phyloP scores from a whole-genome alignment of 1,284 basidiomycete genomes.

The Tilletia caries region DNA sequence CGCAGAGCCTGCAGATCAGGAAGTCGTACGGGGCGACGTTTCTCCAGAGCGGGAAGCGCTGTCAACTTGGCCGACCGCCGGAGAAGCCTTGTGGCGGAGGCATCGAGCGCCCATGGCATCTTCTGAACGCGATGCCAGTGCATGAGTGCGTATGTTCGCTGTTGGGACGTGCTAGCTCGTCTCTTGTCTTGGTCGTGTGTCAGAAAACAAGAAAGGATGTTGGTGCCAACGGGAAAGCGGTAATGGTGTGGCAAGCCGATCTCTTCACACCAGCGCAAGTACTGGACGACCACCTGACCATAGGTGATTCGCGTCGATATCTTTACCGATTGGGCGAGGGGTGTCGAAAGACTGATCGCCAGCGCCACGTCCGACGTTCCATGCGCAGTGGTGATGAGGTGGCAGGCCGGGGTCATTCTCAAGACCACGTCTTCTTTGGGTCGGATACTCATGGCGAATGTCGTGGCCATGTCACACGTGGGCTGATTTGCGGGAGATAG shows the following conservation, averaged over 20 bases:
- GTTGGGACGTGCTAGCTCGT: neutral
- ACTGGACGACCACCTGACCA: neutral
- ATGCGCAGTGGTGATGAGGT: neutral
- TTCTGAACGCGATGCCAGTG: neutral
- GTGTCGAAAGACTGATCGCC: too few relatives aligned
- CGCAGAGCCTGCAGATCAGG: neutral
- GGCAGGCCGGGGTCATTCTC: neutral
- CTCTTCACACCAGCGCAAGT: neutral
- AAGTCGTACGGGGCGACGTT: neutral
- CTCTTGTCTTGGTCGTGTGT: neutral
- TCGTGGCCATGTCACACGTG: too few relatives aligned
- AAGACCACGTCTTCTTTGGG: too few relatives aligned
- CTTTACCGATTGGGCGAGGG: too few relatives aligned
- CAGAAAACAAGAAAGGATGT: neutral
- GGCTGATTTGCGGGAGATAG: too few relatives aligned
- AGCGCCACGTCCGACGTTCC: neutral
- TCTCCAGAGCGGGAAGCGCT: neutral
- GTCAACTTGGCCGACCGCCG: neutral
- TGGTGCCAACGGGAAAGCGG: neutral
- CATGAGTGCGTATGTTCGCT: neutral
- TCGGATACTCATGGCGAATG: too few relatives aligned
- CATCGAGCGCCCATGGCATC: neutral
- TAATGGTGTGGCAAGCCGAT: neutral
- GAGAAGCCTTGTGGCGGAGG: neutral
- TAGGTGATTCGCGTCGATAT: neutral